A percentile compares a stretch with the other conserved stretches of the same genome.
Evolutionary conservation across 2,329 filamentous ascomycete species (phyloP).

Genomic region (Sarocladium strictum): DNA sequence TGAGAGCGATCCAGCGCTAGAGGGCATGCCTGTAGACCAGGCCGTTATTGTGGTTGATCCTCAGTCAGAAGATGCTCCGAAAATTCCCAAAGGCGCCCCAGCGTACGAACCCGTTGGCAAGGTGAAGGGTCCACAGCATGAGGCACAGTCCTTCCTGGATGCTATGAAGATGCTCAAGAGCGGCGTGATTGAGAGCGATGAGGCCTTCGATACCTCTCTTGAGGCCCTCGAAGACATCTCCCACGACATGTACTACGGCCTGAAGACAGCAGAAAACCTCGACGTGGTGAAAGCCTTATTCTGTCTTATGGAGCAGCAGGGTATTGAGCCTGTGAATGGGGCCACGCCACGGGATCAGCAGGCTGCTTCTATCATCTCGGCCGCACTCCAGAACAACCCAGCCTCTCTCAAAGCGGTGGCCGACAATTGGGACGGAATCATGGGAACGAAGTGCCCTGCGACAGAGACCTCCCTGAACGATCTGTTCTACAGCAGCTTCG

Average conservation of each 20-base stretch:
- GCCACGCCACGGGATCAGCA: conserved; percentile 38
- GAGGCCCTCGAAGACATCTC: conserved; percentile 56
- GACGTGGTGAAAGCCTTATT: conserved; percentile 49
- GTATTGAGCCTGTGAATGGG: conserved; percentile 19
- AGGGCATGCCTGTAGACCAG: conserved; percentile 46
- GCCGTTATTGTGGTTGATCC: conserved; percentile 50
- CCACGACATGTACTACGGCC: conserved; percentile 65
- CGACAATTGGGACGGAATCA: conserved; percentile 38
- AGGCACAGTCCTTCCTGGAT: conserved; percentile 27
- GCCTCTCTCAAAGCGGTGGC: conserved; percentile 49
- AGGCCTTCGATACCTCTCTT: conserved; percentile 43
- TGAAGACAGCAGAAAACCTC: conserved; percentile 53
- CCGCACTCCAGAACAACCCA: conserved; percentile 59
- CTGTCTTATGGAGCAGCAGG: conserved; percentile 41
- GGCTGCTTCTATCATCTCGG: conserved; percentile 52
- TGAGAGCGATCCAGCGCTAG: conserved; percentile 40
- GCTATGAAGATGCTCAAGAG: conserved; percentile 45
- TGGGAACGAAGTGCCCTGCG: conserved; percentile 30
- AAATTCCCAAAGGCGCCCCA: conserved; percentile 44
- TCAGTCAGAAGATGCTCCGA: conserved; percentile 25
- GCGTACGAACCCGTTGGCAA: conserved; percentile 51
- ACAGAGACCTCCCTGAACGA: conserved; percentile 25
- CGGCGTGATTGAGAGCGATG: conserved; percentile 23
- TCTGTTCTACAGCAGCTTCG: conserved; percentile 35
- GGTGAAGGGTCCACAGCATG: conserved; percentile 44